Conservation (phyloP, 768 basidiomycete species). For the Auriscalpium vulgare region DNA sequence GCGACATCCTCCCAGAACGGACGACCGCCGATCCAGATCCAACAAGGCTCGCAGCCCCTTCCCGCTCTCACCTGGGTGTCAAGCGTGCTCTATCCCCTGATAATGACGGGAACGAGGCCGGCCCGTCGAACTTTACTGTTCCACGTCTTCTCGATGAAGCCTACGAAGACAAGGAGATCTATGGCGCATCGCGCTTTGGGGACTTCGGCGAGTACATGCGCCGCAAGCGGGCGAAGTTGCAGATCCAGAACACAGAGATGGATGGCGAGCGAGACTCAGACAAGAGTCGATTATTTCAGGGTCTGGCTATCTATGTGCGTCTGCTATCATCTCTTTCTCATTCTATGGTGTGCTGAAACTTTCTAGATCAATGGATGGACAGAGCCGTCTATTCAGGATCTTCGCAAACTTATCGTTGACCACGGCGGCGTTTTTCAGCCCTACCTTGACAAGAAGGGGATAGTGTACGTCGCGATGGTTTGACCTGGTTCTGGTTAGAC, state of each 20-base stretch:
- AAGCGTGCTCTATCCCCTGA: constrained; percentile 8
- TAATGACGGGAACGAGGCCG: constrained; percentile 1
- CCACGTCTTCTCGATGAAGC: background rate
- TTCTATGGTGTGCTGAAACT: background rate
- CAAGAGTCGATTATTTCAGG: constrained; percentile 55
- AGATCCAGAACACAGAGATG: constrained; percentile 59
- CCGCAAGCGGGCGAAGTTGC: constrained; percentile 85
- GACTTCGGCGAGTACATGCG: constrained; percentile 85
- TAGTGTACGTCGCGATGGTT: constrained; percentile 46
- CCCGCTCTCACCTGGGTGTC: constrained; percentile 4
- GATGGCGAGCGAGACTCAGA: constrained; percentile 13
- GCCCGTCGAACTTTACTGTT: background rate
- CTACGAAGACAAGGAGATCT: constrained; percentile 32
- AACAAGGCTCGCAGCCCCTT: constrained; percentile 2
- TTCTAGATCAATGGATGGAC: constrained; percentile 86
- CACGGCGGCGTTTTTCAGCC: constrained; percentile 82
- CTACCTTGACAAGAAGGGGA: constrained; percentile 71
- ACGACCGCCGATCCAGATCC: background rate
- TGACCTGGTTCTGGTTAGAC: background rate
- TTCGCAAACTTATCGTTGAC: constrained; percentile 70
- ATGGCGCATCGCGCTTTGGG: constrained; percentile 76
- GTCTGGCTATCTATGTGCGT: constrained; percentile 76
- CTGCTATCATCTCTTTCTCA: background rate
- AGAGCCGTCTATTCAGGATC: constrained; percentile 75
- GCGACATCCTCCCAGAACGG: constrained; percentile 26